phyloP scores from a whole-genome alignment of 2,329 filamentous ascomycete species.

The Mollisiaceae sp. region DNA sequence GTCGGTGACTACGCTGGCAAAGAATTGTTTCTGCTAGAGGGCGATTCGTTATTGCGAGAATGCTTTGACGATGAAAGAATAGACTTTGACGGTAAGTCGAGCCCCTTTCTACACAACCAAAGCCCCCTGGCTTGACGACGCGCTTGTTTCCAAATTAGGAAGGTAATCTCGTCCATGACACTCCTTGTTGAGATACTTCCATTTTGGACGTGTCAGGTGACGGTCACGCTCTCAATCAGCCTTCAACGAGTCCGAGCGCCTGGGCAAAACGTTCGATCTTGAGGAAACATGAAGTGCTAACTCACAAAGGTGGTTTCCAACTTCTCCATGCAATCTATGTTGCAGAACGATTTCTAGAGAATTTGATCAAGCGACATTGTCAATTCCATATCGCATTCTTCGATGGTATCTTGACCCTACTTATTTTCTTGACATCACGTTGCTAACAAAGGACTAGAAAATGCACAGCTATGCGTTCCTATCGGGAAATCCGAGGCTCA shows the following conservation, averaged over 20 bases:
- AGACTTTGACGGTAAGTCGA: conserved; percentile 59
- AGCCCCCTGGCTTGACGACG: neutral
- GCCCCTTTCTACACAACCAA: neutral
- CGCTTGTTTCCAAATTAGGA: neutral
- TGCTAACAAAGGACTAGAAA: conserved; percentile 41
- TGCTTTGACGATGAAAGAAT: conserved; percentile 66
- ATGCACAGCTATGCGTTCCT: conserved; percentile 62
- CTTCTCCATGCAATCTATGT: conserved; percentile 72
- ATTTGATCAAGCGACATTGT: conserved; percentile 66
- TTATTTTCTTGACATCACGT: neutral
- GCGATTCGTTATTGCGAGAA: conserved; percentile 71
- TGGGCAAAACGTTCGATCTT: neutral
- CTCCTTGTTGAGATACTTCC: neutral
- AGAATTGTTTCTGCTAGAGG: conserved; percentile 75
- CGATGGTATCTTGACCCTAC: conserved; percentile 32
- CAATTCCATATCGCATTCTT: conserved; percentile 77
- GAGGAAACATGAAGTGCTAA: conserved; percentile 25
- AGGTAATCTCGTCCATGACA: neutral
- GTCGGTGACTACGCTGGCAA: conserved; percentile 78
- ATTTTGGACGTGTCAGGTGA: neutral
- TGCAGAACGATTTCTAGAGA: conserved; percentile 68
- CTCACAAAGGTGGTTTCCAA: conserved; percentile 63
- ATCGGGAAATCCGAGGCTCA: conserved; percentile 41
- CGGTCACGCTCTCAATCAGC: neutral
- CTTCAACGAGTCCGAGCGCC: neutral